Evolutionary conservation across 257 asterid genomes (phyloP).

Genomic region (Forsythia suspensa): DNA sequence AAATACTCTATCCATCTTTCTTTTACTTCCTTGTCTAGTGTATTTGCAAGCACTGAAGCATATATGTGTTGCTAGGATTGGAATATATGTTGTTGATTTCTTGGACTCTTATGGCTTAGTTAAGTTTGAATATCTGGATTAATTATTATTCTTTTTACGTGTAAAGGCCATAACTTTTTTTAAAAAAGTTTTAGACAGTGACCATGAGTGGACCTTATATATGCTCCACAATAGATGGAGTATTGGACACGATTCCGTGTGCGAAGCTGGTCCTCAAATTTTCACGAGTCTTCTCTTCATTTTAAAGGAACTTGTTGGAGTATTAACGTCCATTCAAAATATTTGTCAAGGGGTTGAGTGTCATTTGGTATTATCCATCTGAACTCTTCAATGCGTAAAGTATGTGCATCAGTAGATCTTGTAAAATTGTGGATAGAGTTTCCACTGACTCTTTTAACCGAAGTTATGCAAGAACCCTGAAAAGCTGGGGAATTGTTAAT

Average conservation of each 20-base stretch:
- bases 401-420: neutral
- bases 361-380: neutral
- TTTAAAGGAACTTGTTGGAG: conserved; percentile 7
- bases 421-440: conserved; percentile 1
- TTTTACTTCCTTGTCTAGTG: neutral
- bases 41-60: neutral
- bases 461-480: neutral
- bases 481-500: neutral
- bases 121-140: neutral
- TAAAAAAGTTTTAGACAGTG: too few relatives aligned
- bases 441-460: neutral
- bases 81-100: neutral
- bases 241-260: neutral
- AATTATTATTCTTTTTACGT: neutral
- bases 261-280: neutral
- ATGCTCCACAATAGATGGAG: neutral
- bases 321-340: neutral
- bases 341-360: neutral
- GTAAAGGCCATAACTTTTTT: neutral
- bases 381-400: neutral
- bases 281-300: neutral
- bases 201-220: neutral
- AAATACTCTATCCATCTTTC: neutral
- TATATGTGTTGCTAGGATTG: conserved; percentile 1
- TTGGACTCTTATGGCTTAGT: neutral